phyloP scores from a whole-genome alignment of 1,139 yeast genomes.

The Sugiyamaella pinicola region DNA sequence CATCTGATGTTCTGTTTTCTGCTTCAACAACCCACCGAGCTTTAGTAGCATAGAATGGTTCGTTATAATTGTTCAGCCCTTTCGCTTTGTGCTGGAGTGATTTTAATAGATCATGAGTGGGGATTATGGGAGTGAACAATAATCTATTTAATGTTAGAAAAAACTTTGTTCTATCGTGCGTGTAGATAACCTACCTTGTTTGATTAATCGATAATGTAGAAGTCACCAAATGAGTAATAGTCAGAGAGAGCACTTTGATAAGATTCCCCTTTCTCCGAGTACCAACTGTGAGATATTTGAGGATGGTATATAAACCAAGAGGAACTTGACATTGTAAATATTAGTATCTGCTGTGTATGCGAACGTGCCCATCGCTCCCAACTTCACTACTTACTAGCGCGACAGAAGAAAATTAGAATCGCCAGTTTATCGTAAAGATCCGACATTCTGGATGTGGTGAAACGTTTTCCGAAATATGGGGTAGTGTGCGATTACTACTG shows the following conservation, averaged over 20 bases:
- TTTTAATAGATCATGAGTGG: constrained; percentile 4
- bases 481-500: background rate
- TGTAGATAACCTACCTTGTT: constrained; percentile 15
- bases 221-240: constrained; percentile 16
- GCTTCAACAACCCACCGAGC: constrained; percentile 34
- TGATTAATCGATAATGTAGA: constrained; percentile 15
- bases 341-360: background rate
- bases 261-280: constrained; percentile 19
- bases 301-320: constrained; percentile 12
- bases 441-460: constrained; percentile 1
- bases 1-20: constrained; percentile 28
- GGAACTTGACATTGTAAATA: constrained; percentile 2
- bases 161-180: background rate
- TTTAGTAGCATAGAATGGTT: constrained; percentile 11
- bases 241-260: constrained; percentile 18
- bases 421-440: constrained; percentile 8
- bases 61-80: constrained; percentile 17
- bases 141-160: constrained; percentile 8
- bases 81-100: constrained; percentile 9
- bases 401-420: constrained; percentile 2
- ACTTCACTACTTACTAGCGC: constrained; percentile 10
- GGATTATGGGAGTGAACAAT: constrained; percentile 18
- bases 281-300: constrained; percentile 19
- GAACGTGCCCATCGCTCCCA: no score
- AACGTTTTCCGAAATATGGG: background rate